Percentiles rank a stretch among this genome's conserved stretches.
phyloP scores from a whole-genome alignment of 768 basidiomycete genomes.

The Albatrellus ellisii region DNA sequence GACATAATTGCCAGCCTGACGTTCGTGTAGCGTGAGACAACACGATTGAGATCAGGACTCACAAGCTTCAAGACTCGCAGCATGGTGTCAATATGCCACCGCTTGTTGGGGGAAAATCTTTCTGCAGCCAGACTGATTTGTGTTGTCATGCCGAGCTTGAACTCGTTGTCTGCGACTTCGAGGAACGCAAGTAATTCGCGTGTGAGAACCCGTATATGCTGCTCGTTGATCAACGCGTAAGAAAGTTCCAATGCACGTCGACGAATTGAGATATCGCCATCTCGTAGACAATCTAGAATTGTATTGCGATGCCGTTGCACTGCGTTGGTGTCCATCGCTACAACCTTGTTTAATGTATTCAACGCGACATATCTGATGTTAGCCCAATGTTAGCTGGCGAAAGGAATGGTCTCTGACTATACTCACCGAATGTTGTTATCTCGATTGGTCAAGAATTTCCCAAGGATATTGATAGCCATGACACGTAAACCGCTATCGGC shows the following conservation, averaged over 20 bases:
- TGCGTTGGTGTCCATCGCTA: conserved; percentile 94
- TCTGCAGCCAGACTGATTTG: conserved; percentile 95
- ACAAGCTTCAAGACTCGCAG: conserved; percentile 86
- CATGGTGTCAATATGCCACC: conserved; percentile 99
- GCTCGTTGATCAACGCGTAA: conserved; percentile 93
- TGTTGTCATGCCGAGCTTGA: conserved; percentile 96
- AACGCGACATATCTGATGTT: conserved; percentile 74
- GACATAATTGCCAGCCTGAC: conserved; percentile 93
- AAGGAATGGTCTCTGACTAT: not conserved
- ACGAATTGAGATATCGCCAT: conserved; percentile 97
- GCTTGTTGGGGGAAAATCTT: conserved; percentile 91
- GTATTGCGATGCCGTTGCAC: conserved; percentile 97
- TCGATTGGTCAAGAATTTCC: conserved; percentile 93
- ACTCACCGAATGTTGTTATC: conserved; percentile 96
- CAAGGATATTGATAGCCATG: conserved; percentile 99
- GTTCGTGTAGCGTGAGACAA: not conserved
- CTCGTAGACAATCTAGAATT: conserved; percentile 97
- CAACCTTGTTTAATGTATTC: conserved; percentile 97
- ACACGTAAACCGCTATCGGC: conserved; percentile 92
- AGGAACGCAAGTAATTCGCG: conserved; percentile 92
- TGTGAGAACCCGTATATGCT: conserved; percentile 84
- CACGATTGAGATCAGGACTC: conserved; percentile 19
- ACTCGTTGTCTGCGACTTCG: conserved; percentile 97
- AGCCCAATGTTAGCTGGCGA: conserved; percentile 3
- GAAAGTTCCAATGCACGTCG: conserved; percentile 93